Evolutionary conservation across 75 land plant species (phyloP).

Genomic region (Pinus tabuliformis): DNA sequence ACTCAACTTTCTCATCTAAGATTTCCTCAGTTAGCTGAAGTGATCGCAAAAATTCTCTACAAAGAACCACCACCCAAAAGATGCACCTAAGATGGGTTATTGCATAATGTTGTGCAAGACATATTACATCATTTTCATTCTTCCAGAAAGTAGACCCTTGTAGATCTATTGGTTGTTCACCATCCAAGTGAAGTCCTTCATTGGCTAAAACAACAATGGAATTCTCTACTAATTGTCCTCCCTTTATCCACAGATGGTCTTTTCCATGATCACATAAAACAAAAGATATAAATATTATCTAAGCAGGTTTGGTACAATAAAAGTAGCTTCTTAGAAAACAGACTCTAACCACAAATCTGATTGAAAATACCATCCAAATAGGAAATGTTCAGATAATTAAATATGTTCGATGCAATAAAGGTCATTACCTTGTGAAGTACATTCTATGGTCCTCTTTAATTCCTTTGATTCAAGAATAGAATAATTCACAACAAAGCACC

Average conservation of each 20-base stretch:
- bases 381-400: background rate
- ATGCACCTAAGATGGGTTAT: conserved; percentile 47
- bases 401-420: background rate
- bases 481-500: conserved; percentile 18
- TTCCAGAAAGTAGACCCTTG: conserved; percentile 14
- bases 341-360: no score
- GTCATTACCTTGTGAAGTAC: conserved; percentile 28
- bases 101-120: conserved; percentile 61
- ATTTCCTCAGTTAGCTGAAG: conserved; percentile 38
- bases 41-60: conserved; percentile 30
- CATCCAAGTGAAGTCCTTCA: conserved; percentile 30
- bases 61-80: conserved; percentile 41
- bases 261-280: background rate
- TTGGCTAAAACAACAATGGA: conserved; percentile 30
- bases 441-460: conserved; percentile 13
- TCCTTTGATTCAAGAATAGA: background rate
- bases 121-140: conserved; percentile 22
- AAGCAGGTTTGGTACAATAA: background rate
- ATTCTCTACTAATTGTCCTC: conserved; percentile 19
- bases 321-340: background rate
- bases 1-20: conserved; percentile 22
- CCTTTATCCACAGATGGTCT: conserved; percentile 26
- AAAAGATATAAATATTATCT: background rate
- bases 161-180: conserved; percentile 4
- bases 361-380: no score